Evolutionary conservation across 2,329 filamentous ascomycete genomes (phyloP).

Genomic region (Podosphaera aphanis): DNA sequence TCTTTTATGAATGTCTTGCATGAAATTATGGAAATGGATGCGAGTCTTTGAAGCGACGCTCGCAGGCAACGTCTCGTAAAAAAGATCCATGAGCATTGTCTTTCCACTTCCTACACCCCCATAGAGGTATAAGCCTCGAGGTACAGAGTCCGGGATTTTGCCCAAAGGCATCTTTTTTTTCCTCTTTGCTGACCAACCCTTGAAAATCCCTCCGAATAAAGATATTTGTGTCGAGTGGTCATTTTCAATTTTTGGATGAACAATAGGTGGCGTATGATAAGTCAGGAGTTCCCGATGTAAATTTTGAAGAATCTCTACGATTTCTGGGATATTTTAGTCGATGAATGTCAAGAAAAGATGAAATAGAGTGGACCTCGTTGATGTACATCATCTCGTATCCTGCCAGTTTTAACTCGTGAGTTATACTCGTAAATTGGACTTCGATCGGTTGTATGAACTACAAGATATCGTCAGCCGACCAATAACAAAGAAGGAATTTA

Average conservation of each 20-base stretch:
- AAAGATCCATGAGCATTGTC: constrained; percentile 98
- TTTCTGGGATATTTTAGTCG: constrained; percentile 27
- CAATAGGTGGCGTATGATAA: constrained; percentile 51
- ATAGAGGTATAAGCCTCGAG: constrained; percentile 79
- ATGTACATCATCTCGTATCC: constrained; percentile 67
- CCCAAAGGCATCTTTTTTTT: constrained; percentile 17
- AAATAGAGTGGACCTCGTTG: constrained; percentile 43
- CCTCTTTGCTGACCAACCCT: constrained; percentile 17
- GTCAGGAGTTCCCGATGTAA: constrained; percentile 59
- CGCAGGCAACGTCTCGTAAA: constrained; percentile 72
- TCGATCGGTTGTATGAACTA: constrained; percentile 3
- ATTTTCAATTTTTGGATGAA: constrained; percentile 55
- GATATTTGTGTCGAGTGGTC: constrained; percentile 29
- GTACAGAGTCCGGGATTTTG: constrained; percentile 47
- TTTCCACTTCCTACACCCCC: constrained; percentile 95
- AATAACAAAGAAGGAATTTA: neutral
- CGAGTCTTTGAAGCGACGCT: constrained; percentile 65
- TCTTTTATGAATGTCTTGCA: constrained; percentile 88
- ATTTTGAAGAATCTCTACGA: constrained; percentile 73
- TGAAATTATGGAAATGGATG: constrained; percentile 98
- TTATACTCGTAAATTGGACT: constrained; percentile 83
- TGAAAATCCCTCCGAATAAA: constrained; percentile 38
- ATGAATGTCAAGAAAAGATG: neutral
- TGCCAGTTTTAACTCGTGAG: constrained; percentile 47
- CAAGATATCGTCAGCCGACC: neutral